Base-by-base conservation (phyloP, 2,329 filamentous ascomycete species). In the Ophiostoma ulmi region DNA sequence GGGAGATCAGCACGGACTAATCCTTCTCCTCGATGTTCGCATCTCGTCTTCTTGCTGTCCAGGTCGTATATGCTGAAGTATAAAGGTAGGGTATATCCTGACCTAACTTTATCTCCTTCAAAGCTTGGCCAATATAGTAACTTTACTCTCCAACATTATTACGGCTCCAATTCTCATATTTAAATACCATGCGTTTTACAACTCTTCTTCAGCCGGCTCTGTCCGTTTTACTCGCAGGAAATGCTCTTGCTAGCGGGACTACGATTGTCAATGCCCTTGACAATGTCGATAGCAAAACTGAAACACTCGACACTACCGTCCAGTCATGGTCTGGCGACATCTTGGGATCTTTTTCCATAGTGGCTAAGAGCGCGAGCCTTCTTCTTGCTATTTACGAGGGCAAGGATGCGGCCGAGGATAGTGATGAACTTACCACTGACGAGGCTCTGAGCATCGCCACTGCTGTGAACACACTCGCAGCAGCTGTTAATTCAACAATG, bases 381-480 rank as follows among this genome's bases (percentile, higher is more conserved):
- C 79, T 84, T 38, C 31, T 73, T 14, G 76, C 78, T 68, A 81
- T 84, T 73, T 78, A 81, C 58, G 72, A 78, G 39, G 81, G 80
- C 70, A 80, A 79, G 38, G 71, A 75, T 26, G 75, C 76, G 1
- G 82, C 83, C 73, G 67, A 79, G 13, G 68, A 74, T 0, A 82
- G 81, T 10, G 78, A 73, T n/a, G 72, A 76, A 13, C 78, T 85
- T 68, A 78, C 78, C 7, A n/a, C 76, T 3, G 71, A 76, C 22
- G 81, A 83, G 73, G 77, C 81, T 7, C 66, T 83, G 36, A 75
- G 75, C 61, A 78, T 84, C 6, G 82, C 80, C 70, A 69, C 73
- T 22, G 78, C 80, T 3, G 80, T 81, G 5, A 70, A 74, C 3
- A 73, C 76, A 8, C 78, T 85, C 36, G 76, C 78, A 64, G 70